These are phyloP conservation scores for Sordariomycetes sp. DNA, from an alignment of 2,329 filamentous ascomycete genomes.

Conservation along the genomic window DNA sequence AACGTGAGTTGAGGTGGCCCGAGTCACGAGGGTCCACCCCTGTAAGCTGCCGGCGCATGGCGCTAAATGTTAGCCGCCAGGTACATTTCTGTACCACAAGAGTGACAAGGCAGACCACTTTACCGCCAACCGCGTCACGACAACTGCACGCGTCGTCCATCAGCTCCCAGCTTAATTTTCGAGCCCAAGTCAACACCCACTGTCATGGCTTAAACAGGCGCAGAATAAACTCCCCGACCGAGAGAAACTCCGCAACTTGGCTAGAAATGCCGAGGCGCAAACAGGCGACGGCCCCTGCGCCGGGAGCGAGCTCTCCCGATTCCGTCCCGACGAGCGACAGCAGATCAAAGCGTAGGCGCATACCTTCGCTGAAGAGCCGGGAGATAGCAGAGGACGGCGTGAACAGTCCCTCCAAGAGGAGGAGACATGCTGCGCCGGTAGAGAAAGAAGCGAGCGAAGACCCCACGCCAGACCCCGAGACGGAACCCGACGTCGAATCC, in stretches of 20 bases:
- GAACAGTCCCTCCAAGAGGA: neutral
- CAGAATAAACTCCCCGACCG: neutral
- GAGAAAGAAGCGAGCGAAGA: neutral
- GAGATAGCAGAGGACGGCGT: conserved; percentile 2
- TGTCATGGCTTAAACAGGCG: neutral
- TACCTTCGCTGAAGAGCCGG: conserved; percentile 3
- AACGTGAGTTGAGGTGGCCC: too few relatives aligned
- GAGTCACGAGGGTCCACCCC: too few relatives aligned
- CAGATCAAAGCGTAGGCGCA: conserved; percentile 2
- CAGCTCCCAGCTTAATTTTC: neutral
- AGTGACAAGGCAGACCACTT: too few relatives aligned
- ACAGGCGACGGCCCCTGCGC: neutral
- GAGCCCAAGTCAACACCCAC: neutral
- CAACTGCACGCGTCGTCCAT: neutral
- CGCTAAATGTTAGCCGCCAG: neutral
- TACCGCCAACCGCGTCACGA: neutral
- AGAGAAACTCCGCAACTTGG: neutral
- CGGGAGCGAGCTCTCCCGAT: neutral
- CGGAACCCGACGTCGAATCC: conserved; percentile 5
- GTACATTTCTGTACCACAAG: too few relatives aligned
- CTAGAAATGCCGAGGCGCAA: conserved; percentile 1
- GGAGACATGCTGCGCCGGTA: neutral
- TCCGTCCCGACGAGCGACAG: neutral
- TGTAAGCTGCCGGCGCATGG: too few relatives aligned
- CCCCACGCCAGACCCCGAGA: conserved; percentile 5